phyloP scores from a whole-genome alignment of 495 filamentous ascomycete genomes.

The Cercophora samala region DNA sequence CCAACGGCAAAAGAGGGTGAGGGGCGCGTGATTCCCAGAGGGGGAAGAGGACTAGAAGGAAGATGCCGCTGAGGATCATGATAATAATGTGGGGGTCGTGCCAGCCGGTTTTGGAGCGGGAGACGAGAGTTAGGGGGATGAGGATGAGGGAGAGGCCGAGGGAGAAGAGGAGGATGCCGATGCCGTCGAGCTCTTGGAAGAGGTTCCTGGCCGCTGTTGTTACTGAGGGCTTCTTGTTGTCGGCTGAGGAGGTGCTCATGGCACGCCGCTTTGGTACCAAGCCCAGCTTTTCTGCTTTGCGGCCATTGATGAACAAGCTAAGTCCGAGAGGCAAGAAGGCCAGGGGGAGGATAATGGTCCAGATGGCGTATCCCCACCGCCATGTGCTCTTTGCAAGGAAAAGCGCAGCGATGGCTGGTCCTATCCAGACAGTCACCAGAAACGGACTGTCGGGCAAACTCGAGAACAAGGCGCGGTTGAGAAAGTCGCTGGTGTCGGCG shows the following conservation, averaged over 20 bases:
- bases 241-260: not conserved
- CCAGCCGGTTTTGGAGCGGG: conserved; percentile 49
- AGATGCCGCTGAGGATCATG: conserved; percentile 54
- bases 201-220: conserved; percentile 40
- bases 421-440: conserved; percentile 57
- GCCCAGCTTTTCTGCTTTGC: conserved; percentile 47
- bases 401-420: conserved; percentile 41
- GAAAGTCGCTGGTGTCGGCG: conserved; percentile 61
- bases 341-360: conserved; percentile 54
- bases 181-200: conserved; percentile 55
- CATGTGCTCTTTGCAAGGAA: conserved; percentile 49
- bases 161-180: conserved; percentile 56
- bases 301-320: conserved; percentile 54
- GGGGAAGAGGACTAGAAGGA: conserved; percentile 55
- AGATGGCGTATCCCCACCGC: conserved; percentile 61
- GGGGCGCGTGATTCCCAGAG: conserved; percentile 56
- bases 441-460: conserved; percentile 60
- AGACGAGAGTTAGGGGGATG: conserved; percentile 58
- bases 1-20: conserved; percentile 56
- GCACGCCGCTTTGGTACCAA: conserved; percentile 28
- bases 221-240: conserved; percentile 2
- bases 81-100: conserved; percentile 51
- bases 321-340: conserved; percentile 50
- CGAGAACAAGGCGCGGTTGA: conserved; percentile 59
- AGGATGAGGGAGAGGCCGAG: conserved; percentile 60